These are phyloP conservation scores for Kwoniella shivajii DNA, from an alignment of 1,284 basidiomycete species.

Conservation along the genomic window DNA sequence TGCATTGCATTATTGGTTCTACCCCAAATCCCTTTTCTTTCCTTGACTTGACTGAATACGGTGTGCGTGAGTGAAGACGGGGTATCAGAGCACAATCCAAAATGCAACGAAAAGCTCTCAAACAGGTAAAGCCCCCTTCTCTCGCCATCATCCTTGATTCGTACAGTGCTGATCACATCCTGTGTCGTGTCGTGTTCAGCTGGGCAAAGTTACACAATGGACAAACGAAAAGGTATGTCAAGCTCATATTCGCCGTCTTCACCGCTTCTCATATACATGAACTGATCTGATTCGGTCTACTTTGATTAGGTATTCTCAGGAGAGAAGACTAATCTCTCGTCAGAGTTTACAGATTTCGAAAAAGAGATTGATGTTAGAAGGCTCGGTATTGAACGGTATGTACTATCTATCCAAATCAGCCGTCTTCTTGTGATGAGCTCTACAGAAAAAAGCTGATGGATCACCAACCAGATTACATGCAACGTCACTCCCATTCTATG, in stretches of 20 bases:
- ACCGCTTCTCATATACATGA: not conserved
- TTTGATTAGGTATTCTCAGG: constrained; percentile 63
- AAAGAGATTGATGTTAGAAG: constrained; percentile 68
- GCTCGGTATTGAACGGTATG: constrained; percentile 66
- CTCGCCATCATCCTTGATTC: not conserved
- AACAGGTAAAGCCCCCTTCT: constrained; percentile 39
- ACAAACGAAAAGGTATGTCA: constrained; percentile 48
- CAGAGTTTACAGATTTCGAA: constrained; percentile 69
- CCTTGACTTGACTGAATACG: too few species aligned
- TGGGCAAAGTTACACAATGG: constrained; percentile 54
- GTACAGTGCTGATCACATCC: not conserved
- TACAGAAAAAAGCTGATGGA: not conserved
- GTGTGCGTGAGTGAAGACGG: too few species aligned
- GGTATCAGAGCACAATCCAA: too few species aligned
- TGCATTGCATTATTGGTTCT: too few species aligned
- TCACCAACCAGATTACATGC: constrained; percentile 43
- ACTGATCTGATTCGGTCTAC: not conserved
- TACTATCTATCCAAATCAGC: constrained; percentile 9
- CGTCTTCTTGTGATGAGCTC: not conserved
- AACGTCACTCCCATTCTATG: constrained; percentile 48
- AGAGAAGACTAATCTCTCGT: constrained; percentile 64
- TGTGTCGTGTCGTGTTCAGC: constrained; percentile 26
- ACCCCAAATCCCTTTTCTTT: too few species aligned
- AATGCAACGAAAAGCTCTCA: constrained; percentile 52
- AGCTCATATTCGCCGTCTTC: not conserved